Evolutionary conservation across 768 basidiomycete species (phyloP).

Genomic region (Psilocybe tampanensis): DNA sequence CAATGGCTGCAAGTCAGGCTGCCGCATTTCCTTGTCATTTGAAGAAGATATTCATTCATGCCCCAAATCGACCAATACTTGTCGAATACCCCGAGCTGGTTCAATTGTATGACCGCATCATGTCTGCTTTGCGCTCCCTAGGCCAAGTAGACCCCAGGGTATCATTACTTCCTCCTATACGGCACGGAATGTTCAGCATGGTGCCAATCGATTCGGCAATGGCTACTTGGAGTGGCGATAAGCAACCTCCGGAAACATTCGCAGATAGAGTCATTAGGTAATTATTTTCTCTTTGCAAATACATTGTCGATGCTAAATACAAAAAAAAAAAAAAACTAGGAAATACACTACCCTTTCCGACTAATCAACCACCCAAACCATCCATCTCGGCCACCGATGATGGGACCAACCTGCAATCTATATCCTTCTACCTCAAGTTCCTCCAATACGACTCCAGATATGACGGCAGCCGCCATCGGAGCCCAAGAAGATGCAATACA

Average conservation of each 20-base stretch:
- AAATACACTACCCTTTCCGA: too few species aligned
- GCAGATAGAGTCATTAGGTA: constrained; percentile 10
- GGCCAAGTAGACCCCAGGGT: constrained; percentile 8
- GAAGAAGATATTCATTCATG: constrained; percentile 19
- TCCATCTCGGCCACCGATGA: constrained; percentile 39
- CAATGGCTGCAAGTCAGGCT: neutral
- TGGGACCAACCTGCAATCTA: constrained; percentile 26
- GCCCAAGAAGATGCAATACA: constrained; percentile 55
- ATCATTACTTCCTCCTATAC: constrained; percentile 16
- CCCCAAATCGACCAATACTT: constrained; percentile 18
- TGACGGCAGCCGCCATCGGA: constrained; percentile 49
- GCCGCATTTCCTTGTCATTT: constrained; percentile 8
- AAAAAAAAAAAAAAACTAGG: too few species aligned
- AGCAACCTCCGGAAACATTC: constrained; percentile 9
- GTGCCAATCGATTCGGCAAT: constrained; percentile 22
- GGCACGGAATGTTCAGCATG: constrained; percentile 21
- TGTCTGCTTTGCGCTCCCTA: constrained; percentile 15
- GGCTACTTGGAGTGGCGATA: constrained; percentile 15
- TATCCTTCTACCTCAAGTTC: constrained; percentile 30
- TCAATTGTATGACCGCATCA: constrained; percentile 12
- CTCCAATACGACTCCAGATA: constrained; percentile 45
- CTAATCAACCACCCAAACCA: constrained; percentile 49
- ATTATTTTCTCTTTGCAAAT: neutral
- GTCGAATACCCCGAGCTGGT: constrained; percentile 8
- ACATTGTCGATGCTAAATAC: too few species aligned